phyloP scores from a whole-genome alignment of 192 early-diverging fungal species.

The Gonapodya prolifera region DNA sequence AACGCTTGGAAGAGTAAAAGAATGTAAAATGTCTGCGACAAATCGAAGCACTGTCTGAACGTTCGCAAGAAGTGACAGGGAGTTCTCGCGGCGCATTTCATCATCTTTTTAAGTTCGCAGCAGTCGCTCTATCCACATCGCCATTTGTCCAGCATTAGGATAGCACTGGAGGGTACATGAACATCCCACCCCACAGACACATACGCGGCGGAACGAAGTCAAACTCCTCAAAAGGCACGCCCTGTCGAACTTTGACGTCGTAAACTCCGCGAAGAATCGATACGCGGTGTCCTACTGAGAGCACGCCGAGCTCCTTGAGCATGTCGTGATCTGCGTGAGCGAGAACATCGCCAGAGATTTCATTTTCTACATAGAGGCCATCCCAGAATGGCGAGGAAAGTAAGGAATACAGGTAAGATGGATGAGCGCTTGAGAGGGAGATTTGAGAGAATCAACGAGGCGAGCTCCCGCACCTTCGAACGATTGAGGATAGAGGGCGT shows the following conservation, averaged over 20 bases:
- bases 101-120: too few relatives aligned
- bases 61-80: not conserved
- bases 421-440: too few relatives aligned
- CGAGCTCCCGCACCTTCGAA: not conserved
- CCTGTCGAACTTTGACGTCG: slow-evolving; percentile 62
- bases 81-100: too few relatives aligned
- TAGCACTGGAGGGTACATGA: too few relatives aligned
- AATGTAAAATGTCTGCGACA: too few relatives aligned
- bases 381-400: not conserved
- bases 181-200: not conserved
- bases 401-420: not conserved
- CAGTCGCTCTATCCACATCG: too few relatives aligned
- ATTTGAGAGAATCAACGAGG: too few relatives aligned
- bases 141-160: too few relatives aligned
- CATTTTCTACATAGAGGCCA: slow-evolving; percentile 48
- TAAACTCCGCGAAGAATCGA: slow-evolving; percentile 85
- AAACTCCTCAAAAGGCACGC: slow-evolving; percentile 63
- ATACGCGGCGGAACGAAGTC: slow-evolving; percentile 62
- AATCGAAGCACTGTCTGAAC: not conserved
- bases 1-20: too few relatives aligned
- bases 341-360: slow-evolving; percentile 79
- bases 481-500: not conserved
- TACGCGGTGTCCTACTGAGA: slow-evolving; percentile 74
- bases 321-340: slow-evolving; percentile 81
- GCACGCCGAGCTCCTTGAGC: slow-evolving; percentile 74